These are phyloP conservation scores for Leccinum fallax DNA, from an alignment of 1,284 basidiomycete genomes.

Conservation along the genomic window DNA sequence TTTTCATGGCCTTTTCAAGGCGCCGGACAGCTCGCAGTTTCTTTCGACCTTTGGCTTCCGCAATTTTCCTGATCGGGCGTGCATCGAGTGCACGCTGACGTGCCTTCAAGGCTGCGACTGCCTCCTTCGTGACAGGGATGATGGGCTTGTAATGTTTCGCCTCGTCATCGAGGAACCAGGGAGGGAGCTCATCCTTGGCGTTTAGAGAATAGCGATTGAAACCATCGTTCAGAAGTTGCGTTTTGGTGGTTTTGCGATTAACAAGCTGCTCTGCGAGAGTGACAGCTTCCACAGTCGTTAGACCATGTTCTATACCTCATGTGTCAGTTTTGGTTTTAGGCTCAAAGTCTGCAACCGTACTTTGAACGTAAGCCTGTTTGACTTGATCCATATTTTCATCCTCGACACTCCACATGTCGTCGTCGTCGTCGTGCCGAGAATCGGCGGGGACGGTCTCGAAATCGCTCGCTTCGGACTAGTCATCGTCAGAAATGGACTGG, in stretches of 20 bases:
- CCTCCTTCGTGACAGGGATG: slow-evolving; percentile 96
- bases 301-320: slow-evolving; percentile 74
- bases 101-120: slow-evolving; percentile 82
- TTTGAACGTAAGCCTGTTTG: slow-evolving; percentile 71
- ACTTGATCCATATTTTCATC: slow-evolving; percentile 78
- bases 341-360: slow-evolving; percentile 46
- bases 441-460: slow-evolving; percentile 34
- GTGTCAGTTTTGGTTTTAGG: slow-evolving; percentile 1
- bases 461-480: slow-evolving; percentile 24
- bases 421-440: slow-evolving; percentile 57
- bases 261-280: slow-evolving; percentile 92
- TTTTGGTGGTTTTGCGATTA: slow-evolving; percentile 89
- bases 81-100: slow-evolving; percentile 95
- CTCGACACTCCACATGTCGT: slow-evolving; percentile 83
- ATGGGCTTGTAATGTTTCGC: slow-evolving; percentile 92
- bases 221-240: slow-evolving; percentile 91
- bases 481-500: slow-evolving; percentile 17
- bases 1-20: slow-evolving; percentile 93
- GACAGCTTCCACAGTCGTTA: slow-evolving; percentile 90
- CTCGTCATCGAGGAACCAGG: slow-evolving; percentile 99
- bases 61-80: slow-evolving; percentile 98
- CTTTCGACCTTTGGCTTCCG: slow-evolving; percentile 98
- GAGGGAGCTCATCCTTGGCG: slow-evolving; percentile 88
- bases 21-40: slow-evolving; percentile 88
- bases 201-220: slow-evolving; percentile 94